Evolutionary conservation across 177 flowering plant genomes (phyloP).

Genomic region (Vitis hybrid): DNA sequence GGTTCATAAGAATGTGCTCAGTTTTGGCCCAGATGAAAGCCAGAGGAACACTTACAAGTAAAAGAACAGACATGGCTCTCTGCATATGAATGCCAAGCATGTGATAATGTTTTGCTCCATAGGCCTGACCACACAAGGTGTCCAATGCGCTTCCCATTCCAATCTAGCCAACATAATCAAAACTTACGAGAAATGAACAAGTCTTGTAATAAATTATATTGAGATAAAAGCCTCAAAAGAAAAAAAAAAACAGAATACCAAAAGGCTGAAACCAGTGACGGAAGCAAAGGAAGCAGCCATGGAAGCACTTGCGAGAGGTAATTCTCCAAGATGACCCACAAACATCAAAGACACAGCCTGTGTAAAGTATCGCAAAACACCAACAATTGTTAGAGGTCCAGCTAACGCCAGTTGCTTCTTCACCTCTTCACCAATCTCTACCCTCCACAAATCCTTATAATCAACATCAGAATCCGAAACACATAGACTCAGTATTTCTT

Average conservation of each 20-base stretch:
- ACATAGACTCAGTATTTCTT: too few species aligned
- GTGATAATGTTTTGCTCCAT: conserved; percentile 28
- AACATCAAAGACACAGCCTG: conserved; percentile 44
- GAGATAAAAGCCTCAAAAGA: too few species aligned
- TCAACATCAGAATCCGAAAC: too few species aligned
- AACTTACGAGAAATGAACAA: too few species aligned
- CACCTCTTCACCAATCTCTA: conserved; percentile 27
- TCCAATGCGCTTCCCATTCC: conserved; percentile 34
- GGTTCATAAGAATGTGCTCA: conserved; percentile 7
- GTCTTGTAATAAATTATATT: too few species aligned
- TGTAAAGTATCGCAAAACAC: conserved; percentile 19
- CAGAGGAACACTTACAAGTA: conserved; percentile 21
- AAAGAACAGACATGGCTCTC: conserved; percentile 21
- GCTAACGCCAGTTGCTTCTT: conserved; percentile 42
- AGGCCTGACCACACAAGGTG: conserved; percentile 28
- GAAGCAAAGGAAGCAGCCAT: conserved; percentile 43
- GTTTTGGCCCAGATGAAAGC: conserved; percentile 20
- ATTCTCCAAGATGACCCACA: conserved; percentile 48
- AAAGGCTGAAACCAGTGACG: conserved; percentile 33
- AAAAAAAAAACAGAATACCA: conserved; percentile 16
- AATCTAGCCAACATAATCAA: conserved; percentile 7
- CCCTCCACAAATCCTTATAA: conserved; percentile 1
- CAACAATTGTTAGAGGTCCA: conserved; percentile 31
- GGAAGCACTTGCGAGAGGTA: conserved; percentile 41
- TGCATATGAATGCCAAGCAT: conserved; percentile 25